A percentile compares a stretch with the other conserved stretches of the same genome.
These are phyloP conservation scores for Rhodotorula paludigena DNA, from an alignment of 768 basidiomycete genomes.

Conservation along the genomic window DNA sequence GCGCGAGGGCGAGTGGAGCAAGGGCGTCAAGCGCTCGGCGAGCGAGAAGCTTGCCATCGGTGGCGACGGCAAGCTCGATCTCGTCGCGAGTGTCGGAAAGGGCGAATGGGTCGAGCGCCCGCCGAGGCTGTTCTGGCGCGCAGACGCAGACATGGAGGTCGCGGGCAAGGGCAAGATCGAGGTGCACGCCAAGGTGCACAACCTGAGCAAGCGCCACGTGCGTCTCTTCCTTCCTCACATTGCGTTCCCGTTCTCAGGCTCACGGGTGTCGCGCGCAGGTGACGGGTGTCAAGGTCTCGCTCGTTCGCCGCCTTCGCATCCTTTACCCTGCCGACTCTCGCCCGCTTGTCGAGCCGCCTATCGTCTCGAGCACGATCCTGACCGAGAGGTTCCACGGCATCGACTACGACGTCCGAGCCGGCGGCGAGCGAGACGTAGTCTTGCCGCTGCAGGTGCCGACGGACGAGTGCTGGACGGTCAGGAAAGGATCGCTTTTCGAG, in stretches of 20 bases:
- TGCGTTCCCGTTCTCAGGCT: background rate
- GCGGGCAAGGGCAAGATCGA: constrained; percentile 16
- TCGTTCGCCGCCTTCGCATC: constrained; percentile 31
- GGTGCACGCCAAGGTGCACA: constrained; percentile 28
- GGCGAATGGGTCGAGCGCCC: constrained; percentile 16
- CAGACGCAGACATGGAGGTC: constrained; percentile 11
- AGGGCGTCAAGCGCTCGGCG: constrained; percentile 6
- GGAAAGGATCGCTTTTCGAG: constrained; percentile 38
- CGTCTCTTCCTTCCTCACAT: background rate
- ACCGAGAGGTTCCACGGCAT: constrained; percentile 30
- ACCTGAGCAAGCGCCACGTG: constrained; percentile 35
- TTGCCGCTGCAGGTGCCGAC: constrained; percentile 21
- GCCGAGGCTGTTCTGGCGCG: constrained; percentile 38
- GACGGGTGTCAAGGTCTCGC: constrained; percentile 33
- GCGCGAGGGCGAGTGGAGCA: constrained; percentile 28
- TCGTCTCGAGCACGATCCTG: constrained; percentile 20
- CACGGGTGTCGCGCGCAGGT: constrained; percentile 15
- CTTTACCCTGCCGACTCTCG: constrained; percentile 1
- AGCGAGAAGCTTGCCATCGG: constrained; percentile 16
- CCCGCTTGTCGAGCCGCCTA: constrained; percentile 14
- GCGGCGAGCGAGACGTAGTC: constrained; percentile 16
- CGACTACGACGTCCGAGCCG: constrained; percentile 36
- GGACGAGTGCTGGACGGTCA: constrained; percentile 24
- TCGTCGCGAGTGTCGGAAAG: constrained; percentile 23
- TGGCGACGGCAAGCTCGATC: constrained; percentile 22